A percentile compares a stretch with the other conserved stretches of the same genome.
These are phyloP conservation scores for Linum trigynum DNA, from an alignment of 345 rosid species.

Conservation along the genomic window DNA sequence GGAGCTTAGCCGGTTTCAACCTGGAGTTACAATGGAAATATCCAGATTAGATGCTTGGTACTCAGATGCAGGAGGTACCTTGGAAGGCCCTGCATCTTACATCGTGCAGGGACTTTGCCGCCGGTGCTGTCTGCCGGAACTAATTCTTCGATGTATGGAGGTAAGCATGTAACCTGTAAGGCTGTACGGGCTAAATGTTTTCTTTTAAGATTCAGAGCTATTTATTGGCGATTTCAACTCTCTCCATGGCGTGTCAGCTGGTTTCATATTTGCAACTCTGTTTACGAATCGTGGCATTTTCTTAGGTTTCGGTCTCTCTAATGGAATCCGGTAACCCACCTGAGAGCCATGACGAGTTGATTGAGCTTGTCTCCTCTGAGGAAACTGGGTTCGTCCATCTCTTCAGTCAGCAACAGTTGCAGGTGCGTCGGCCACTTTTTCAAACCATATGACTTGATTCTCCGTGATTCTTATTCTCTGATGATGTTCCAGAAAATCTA, in stretches of 20 bases:
- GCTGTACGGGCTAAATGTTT: background rate
- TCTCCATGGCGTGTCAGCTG: too few species aligned
- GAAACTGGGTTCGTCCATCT: constrained; percentile 65
- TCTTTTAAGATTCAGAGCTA: background rate
- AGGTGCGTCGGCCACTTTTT: constrained; percentile 35
- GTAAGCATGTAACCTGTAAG: constrained; percentile 22
- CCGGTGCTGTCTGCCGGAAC: constrained; percentile 90
- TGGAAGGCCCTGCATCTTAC: constrained; percentile 70
- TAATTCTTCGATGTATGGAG: constrained; percentile 81
- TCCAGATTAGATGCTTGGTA: constrained; percentile 95
- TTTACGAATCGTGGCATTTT: background rate
- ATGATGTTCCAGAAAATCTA: too few species aligned
- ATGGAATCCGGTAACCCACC: constrained; percentile 58
- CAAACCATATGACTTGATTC: background rate
- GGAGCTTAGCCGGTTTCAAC: constrained; percentile 81
- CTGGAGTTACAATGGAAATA: constrained; percentile 88
- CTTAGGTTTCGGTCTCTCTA: constrained; percentile 71
- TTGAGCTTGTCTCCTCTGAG: constrained; percentile 64
- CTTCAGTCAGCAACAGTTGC: constrained; percentile 83
- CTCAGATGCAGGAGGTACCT: constrained; percentile 54
- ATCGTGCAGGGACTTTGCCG: constrained; percentile 79
- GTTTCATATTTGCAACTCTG: too few species aligned
- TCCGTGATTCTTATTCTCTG: background rate
- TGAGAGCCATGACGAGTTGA: constrained; percentile 64
- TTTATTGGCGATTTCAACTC: background rate